Percentiles rank a stretch among this genome's conserved stretches.
These are phyloP conservation scores for Solanum ossicruentum DNA, from an alignment of 257 asterid genomes.

Conservation along the genomic window DNA sequence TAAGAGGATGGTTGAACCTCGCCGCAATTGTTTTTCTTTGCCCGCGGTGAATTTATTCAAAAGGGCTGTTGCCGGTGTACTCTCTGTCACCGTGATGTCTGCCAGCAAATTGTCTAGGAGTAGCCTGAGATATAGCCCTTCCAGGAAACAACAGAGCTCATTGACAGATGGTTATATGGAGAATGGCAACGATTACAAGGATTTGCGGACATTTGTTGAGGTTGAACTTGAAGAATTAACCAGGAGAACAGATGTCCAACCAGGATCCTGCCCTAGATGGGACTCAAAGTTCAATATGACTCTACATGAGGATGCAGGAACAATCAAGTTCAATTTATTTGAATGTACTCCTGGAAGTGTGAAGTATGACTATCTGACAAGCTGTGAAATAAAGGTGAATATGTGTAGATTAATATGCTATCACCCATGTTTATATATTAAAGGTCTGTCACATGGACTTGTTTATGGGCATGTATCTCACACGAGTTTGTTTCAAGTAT, in stretches of 20 bases:
- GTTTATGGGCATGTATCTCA: background rate
- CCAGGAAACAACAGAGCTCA: constrained; percentile 26
- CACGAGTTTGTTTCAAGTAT: background rate
- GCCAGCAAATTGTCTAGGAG: constrained; percentile 50
- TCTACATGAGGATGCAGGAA: constrained; percentile 70
- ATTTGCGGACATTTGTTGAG: constrained; percentile 73
- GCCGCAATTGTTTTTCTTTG: constrained; percentile 80
- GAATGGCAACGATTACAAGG: constrained; percentile 28
- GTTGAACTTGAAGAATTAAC: constrained; percentile 80
- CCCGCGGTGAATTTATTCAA: constrained; percentile 62
- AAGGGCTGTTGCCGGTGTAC: constrained; percentile 71
- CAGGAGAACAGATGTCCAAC: constrained; percentile 50
- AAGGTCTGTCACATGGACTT: background rate
- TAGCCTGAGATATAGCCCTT: constrained; percentile 28
- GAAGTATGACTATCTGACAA: constrained; percentile 66
- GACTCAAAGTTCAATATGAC: constrained; percentile 66
- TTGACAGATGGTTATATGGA: constrained; percentile 20
- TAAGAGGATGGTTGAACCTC: constrained; percentile 94
- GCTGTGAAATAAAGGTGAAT: constrained; percentile 86
- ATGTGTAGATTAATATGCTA: background rate
- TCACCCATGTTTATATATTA: background rate
- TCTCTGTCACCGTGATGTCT: constrained; percentile 53
- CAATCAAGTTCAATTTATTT: constrained; percentile 59
- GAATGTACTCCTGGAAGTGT: constrained; percentile 60
- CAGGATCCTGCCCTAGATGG: constrained; percentile 78